Conservation (phyloP, 192 early-diverging fungal genomes). For the Backusella macrospora region DNA sequence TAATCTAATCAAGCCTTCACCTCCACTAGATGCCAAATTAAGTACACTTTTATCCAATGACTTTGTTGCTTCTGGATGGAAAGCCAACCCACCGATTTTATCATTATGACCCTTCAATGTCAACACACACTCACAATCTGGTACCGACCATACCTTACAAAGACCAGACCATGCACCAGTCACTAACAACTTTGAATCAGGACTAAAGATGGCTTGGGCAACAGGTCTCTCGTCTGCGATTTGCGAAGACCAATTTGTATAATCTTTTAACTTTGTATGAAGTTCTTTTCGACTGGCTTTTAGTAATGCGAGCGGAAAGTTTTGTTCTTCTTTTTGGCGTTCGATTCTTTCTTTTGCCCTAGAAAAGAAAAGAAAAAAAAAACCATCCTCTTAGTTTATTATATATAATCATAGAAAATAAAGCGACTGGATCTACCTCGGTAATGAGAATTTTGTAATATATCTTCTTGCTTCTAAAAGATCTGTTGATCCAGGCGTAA, state of each 20-base stretch:
- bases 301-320: constrained; percentile 63
- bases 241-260: constrained; percentile 78
- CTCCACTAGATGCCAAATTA: constrained; percentile 85
- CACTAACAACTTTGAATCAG: constrained; percentile 73
- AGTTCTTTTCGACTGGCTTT: constrained; percentile 77
- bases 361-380: background rate
- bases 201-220: constrained; percentile 75
- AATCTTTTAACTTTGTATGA: constrained; percentile 59
- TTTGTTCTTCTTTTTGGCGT: constrained; percentile 66
- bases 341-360: constrained; percentile 70
- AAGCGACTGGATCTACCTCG: constrained; percentile 42
- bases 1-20: constrained; percentile 76
- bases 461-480: constrained; percentile 69
- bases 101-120: constrained; percentile 76
- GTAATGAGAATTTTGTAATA: constrained; percentile 77
- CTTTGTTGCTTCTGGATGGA: constrained; percentile 81
- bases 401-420: background rate
- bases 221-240: constrained; percentile 89
- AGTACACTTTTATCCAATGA: constrained; percentile 53
- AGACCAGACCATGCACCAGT: constrained; percentile 87
- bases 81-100: constrained; percentile 85
- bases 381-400: background rate
- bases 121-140: constrained; percentile 61
- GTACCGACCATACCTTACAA: constrained; percentile 87
- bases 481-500: constrained; percentile 74